Base-by-base conservation (phyloP, 2,329 filamentous ascomycete species). In the Fusarium dimerum region DNA sequence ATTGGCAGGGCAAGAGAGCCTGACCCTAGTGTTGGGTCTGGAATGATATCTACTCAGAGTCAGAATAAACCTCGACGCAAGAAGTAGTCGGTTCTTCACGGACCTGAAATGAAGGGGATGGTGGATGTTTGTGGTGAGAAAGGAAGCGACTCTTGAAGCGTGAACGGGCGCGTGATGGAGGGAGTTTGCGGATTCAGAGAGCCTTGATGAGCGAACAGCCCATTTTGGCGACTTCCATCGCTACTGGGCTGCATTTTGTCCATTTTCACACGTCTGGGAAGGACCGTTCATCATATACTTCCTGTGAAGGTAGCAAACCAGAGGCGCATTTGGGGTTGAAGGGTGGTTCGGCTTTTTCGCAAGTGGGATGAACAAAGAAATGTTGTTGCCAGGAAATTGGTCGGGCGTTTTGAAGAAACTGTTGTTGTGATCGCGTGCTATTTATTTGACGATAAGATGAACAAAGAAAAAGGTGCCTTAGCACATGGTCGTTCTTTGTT, bases 91-190 rank as follows among this genome's bases (percentile, higher is more conserved):
- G 36, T 38, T 20, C 44, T 42, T 9, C 47, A 66, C 77, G 58
- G 72, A 92, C 90, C 85, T 60, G 88, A 82, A 69, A 88, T 84
- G 70, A 93, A 90, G 3, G 90, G 89, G 47, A 90, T 80, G 45
- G 92, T 87, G 4, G 89, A 91, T 45, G 87, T 89, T 68, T 93
- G 87, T 20, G 90, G 90, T 47, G 89, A 90, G 72, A 86, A 92
- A n/a, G 89, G 88, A 43, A 94, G 77, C 30, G 89, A 89, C 66
- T 94, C 88, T 51, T 87, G 82, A 12, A 94, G 81, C 4, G 81
- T 82, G 66, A 86, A 84, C 1, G 85, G 78, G 49, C 78, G 70
- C 39, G 66, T 57, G 34, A 71, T 65, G 39, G 63, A 48, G 17
- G 62, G 59, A 46, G 60, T 64, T 30, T 36, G 32, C 32, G 60